Evolutionary conservation across 805 yeast species (phyloP), one percentile per base, ranked within the genome.

Genomic region (Starmerella floris): DNA sequence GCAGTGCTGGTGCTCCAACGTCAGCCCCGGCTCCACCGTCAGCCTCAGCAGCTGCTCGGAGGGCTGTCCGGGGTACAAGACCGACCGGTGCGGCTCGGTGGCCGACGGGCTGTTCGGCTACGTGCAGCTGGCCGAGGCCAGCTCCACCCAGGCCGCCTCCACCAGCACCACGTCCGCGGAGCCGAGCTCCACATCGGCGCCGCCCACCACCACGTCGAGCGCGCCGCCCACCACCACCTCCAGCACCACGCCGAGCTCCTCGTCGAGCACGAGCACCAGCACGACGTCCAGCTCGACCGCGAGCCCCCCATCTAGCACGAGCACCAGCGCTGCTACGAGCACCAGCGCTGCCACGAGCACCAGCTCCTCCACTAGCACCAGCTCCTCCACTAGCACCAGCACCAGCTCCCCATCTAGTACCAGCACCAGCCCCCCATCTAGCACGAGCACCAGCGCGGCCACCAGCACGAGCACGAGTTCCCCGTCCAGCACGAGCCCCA

Each of bases 1-100:
- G 30, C 30, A 61, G 36, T 77, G 84, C 56, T 78, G 79, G 78
- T 77, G 84, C 55, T 67, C 81, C 5, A 67, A 76, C 52, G 48
- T 53, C 8, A 57, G 67, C 19, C 83, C 83, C 0, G 62, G 54
- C 1, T 50, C 56, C 16, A 64, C 76, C 0, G 63, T 62, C 0
- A 48, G 53, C 23, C 31, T 62, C 10, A 36, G 52, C 13, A 37
- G 52, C 8, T 69, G 74, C 48, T 46, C 56, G 28, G 62, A 55
- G 11, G 37, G 46, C 16, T 70, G 74, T 51, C 72, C 73, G 0
- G 74, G 74, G 0, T 70, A 54, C 45, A 64, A 64, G 0, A n/a
- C 39, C 2, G 73, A 70, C 46, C 50, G 48, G 25, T 70, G 74
- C 50, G 74, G 74, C 9, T 63, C 61, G 49, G 30, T 61, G 3